A percentile compares a stretch with the other conserved stretches of the same genome.
These are phyloP conservation scores for Xylogone sp. DNA, from an alignment of 2,329 filamentous ascomycete species.

Conservation along the genomic window DNA sequence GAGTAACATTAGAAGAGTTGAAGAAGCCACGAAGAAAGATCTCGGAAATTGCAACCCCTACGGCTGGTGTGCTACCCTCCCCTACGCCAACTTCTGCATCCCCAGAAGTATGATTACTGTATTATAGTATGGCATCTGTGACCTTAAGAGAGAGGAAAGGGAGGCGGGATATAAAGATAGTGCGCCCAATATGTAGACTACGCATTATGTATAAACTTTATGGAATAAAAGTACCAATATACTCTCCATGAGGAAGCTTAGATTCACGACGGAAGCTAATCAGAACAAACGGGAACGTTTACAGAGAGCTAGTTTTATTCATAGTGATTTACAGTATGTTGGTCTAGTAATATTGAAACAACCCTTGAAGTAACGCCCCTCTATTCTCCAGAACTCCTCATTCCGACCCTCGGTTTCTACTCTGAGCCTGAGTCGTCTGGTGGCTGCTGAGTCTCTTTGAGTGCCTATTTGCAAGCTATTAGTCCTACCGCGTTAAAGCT, in stretches of 20 bases:
- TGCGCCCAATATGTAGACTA: background rate
- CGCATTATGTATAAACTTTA: background rate
- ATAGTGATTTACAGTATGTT: no score
- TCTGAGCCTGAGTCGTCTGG: constrained; percentile 17
- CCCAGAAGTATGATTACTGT: constrained; percentile 19
- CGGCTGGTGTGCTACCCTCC: constrained; percentile 10
- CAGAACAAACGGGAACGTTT: no score
- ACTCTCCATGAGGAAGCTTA: no score
- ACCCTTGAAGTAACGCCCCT: no score
- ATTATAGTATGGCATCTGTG: background rate
- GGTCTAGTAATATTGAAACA: no score
- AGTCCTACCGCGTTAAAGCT: constrained; percentile 2
- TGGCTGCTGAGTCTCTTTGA: constrained; percentile 27
- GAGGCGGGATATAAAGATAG: background rate
- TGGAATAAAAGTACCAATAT: background rate
- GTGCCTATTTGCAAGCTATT: constrained; percentile 14
- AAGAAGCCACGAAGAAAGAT: constrained; percentile 67
- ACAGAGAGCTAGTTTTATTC: no score
- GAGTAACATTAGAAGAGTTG: constrained; percentile 77
- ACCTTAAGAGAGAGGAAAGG: background rate
- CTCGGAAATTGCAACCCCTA: constrained; percentile 19
- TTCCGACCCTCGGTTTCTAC: constrained; percentile 7
- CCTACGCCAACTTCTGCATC: constrained; percentile 21
- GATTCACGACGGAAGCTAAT: no score
- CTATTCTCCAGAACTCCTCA: background rate